Evolutionary conservation across 768 basidiomycete species (phyloP).

Genomic region (Lactarius pseudohatsudake): DNA sequence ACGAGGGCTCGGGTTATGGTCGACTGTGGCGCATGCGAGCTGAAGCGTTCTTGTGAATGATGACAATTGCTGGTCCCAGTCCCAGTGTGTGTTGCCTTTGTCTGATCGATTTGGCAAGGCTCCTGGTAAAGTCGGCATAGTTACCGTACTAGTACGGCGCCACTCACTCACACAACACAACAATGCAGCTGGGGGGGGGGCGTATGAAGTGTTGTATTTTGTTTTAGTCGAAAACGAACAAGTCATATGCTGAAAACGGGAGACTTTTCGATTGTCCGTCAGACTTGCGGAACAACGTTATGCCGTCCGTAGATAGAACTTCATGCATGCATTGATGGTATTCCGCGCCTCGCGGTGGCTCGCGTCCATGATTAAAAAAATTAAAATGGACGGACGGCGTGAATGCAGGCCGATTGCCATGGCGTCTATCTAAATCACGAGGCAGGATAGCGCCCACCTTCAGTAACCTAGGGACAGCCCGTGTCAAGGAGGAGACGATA

Average conservation of each 20-base stretch:
- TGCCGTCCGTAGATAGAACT: no score
- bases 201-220: no score
- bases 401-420: slow-evolving; percentile 83
- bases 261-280: no score
- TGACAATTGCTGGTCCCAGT: background rate
- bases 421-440: slow-evolving; percentile 66
- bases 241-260: no score
- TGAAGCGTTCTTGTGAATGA: slow-evolving; percentile 49
- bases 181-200: no score
- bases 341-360: slow-evolving; percentile 63
- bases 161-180: no score
- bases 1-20: slow-evolving; percentile 61
- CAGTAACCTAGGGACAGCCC: slow-evolving; percentile 54
- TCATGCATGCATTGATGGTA: slow-evolving; percentile 40
- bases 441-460: slow-evolving; percentile 80
- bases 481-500: background rate
- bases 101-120: no score
- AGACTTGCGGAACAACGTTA: no score
- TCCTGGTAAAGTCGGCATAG: no score
- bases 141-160: no score
- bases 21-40: slow-evolving; percentile 75
- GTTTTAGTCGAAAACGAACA: no score
- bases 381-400: slow-evolving; percentile 77
- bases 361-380: slow-evolving; percentile 68
- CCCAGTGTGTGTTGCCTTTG: background rate